Conservation (phyloP, 148 eudicot species). For the Camellia japonica region DNA sequence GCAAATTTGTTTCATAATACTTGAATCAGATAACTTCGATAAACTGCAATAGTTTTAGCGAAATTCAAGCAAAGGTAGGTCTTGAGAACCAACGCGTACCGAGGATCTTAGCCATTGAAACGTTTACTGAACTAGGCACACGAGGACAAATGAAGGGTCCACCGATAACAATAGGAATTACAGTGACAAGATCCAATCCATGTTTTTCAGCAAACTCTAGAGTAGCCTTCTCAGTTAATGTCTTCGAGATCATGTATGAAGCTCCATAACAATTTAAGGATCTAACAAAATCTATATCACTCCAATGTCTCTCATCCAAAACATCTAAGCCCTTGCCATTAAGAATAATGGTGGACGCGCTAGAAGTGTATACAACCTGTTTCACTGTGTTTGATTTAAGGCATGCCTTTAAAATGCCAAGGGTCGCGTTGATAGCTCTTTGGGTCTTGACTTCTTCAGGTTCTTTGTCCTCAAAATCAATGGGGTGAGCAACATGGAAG, state of each 20-base stretch:
- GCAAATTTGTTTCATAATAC: too few relatives aligned
- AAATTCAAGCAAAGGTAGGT: too few relatives aligned
- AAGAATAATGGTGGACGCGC: conserved; percentile 19
- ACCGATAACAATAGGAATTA: too few relatives aligned
- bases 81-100: conserved; percentile 20
- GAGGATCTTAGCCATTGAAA: conserved; percentile 27
- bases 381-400: conserved; percentile 38
- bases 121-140: conserved; percentile 28
- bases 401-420: conserved; percentile 36
- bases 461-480: conserved; percentile 10
- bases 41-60: too few relatives aligned
- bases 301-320: conserved; percentile 25
- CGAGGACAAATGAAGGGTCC: too few relatives aligned
- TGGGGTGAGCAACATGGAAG: conserved; percentile 46
- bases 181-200: too few relatives aligned
- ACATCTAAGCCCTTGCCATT: background rate
- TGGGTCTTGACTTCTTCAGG: conserved; percentile 20
- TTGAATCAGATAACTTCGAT: too few relatives aligned
- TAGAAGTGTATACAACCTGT: conserved; percentile 46
- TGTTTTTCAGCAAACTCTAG: conserved; percentile 31
- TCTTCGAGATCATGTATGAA: conserved; percentile 35
- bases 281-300: conserved; percentile 25
- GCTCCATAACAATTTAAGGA: conserved; percentile 2
- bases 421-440: conserved; percentile 20
- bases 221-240: conserved; percentile 39